phyloP scores from a whole-genome alignment of 2,329 filamentous ascomycete genomes.

The Ambrosiella xylebori region DNA sequence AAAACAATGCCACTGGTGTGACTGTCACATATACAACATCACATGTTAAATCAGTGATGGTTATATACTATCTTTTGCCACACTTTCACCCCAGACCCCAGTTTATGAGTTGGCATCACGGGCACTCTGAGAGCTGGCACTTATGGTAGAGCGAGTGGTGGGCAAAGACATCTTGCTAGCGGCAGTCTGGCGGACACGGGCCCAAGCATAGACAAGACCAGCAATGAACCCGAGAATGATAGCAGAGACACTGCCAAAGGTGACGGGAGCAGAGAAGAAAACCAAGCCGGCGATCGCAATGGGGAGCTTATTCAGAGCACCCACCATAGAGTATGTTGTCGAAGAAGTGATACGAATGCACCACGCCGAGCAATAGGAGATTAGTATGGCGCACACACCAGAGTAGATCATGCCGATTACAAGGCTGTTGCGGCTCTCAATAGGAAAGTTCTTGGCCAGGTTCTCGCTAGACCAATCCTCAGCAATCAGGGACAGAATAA shows the following conservation, averaged over 20 bases:
- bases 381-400: constrained; percentile 83
- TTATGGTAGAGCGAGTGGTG: constrained; percentile 52
- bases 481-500: constrained; percentile 61
- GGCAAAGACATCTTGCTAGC: constrained; percentile 49
- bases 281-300: constrained; percentile 82
- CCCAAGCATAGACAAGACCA: constrained; percentile 76
- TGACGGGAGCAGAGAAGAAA: constrained; percentile 91
- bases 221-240: constrained; percentile 84
- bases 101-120: constrained; percentile 53
- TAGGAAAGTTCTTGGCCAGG: constrained; percentile 72
- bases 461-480: constrained; percentile 90
- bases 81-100: neutral
- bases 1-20: no score
- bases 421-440: constrained; percentile 60
- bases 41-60: neutral
- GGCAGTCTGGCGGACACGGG: constrained; percentile 65
- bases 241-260: constrained; percentile 77
- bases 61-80: neutral
- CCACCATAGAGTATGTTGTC: constrained; percentile 98
- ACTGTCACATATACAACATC: neutral
- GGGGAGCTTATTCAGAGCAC: constrained; percentile 92
- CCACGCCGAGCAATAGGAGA: constrained; percentile 99
- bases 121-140: constrained; percentile 81
- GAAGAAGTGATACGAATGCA: constrained; percentile 94
- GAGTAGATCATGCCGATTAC: constrained; percentile 86